Conservation (phyloP, 345 rosid species). For the Dipteronia dyeriana region DNA sequence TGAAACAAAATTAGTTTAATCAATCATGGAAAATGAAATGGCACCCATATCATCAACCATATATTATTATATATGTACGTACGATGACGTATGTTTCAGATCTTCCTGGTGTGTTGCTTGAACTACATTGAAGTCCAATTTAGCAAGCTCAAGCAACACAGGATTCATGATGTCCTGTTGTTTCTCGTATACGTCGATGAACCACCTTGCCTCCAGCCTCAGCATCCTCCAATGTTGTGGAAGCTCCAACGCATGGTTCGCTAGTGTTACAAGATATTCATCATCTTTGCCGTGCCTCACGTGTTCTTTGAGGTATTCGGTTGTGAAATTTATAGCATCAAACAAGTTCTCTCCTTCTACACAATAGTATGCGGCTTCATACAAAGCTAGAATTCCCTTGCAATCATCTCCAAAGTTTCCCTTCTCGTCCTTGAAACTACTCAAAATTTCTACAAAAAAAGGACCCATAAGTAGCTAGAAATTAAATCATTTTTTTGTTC, state of each 20-base stretch:
- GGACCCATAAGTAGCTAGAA: no score
- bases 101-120: constrained; percentile 48
- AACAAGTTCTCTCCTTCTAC: constrained; percentile 20
- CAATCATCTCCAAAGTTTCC: constrained; percentile 18
- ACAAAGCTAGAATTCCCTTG: constrained; percentile 16
- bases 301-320: constrained; percentile 3
- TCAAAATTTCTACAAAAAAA: constrained; percentile 15
- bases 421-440: constrained; percentile 14
- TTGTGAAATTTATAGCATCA: constrained; percentile 23
- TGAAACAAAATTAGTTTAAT: background rate
- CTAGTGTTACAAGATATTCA: constrained; percentile 23
- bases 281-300: background rate
- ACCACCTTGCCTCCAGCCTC: constrained; percentile 55
- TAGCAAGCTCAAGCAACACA: constrained; percentile 43
- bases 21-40: no score
- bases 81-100: constrained; percentile 37
- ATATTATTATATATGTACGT: no score
- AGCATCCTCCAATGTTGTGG: constrained; percentile 49
- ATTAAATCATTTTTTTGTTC: no score
- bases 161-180: constrained; percentile 18
- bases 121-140: constrained; percentile 45
- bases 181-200: constrained; percentile 37
- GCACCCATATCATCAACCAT: no score
- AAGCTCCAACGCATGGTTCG: constrained; percentile 33
- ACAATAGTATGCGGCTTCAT: constrained; percentile 24